Base-by-base conservation (phyloP, 1,139 yeast species). In the Schwanniomyces etchellsii region DNA sequence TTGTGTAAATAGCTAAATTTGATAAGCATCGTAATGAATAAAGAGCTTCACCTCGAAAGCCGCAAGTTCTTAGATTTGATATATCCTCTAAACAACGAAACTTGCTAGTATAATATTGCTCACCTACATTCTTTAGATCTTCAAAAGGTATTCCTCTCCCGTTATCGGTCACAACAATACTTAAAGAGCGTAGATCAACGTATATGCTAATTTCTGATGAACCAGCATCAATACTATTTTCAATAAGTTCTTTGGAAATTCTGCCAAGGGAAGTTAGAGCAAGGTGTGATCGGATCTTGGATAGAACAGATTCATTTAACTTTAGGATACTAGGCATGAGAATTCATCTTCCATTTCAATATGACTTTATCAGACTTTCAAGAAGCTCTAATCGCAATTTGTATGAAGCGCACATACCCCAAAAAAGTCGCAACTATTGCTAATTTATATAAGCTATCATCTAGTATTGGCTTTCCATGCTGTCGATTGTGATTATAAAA, bases 41-140 rank as follows among this genome's bases (percentile, higher is more conserved):
- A 28, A 88, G 55, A 0, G 95, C 91, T 48, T 84, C 91, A 5
- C 96, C 96, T 38, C 89, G 63, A 47, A 81, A 85, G 1, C 95
- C 95, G 48, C 77, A 77, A 0, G 91, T 80, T 2, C 55, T 46
- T 4, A 79, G 57, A 1, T 53, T 43, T 16, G 33, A 16, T 29
- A 81, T 50, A 36, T 81, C 86, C 7, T 72, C 75, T 35, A 70
- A 67, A 1, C 50, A 47, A 0, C 49, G 36, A 5, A 82, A 50
- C 45, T 85, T 88, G 0, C 95, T 83, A 0, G 96, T 86, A 20
- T 84, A 74, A 48, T 80, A 73, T 24, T 84, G 60, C 37, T 76
- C 68, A 36, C 94, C 80, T 26, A 81, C 63, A 14, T 77, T 47
- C 0, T 67, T 64, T 26, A 85, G 50, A 37, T 85, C 93, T 0